A percentile compares a stretch with the other conserved stretches of the same genome.
Evolutionary conservation across 2,329 filamentous ascomycete genomes (phyloP).

Genomic region (Colletotrichum echinochloae): DNA sequence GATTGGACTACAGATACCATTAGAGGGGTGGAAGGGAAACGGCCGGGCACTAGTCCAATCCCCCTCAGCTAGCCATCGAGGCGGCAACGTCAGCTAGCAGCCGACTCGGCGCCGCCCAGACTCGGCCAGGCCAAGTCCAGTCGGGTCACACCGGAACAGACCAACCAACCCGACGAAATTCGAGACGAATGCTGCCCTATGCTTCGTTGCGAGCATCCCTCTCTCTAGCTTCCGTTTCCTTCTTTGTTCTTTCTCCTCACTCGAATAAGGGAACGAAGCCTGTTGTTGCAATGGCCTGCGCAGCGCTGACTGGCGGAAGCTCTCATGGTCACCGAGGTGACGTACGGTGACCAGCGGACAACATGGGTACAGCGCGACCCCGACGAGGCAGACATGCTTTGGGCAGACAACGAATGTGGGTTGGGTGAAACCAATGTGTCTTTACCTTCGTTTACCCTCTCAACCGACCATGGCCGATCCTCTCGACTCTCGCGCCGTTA

Average conservation of each 20-base stretch:
- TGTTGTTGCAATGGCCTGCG: background rate
- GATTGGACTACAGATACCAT: conserved; percentile 1
- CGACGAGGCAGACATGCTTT: background rate
- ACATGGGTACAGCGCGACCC: background rate
- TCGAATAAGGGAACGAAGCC: background rate
- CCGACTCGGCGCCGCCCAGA: conserved; percentile 7
- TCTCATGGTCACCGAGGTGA: background rate
- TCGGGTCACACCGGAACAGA: background rate
- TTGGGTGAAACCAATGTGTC: background rate
- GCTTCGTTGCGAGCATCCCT: background rate
- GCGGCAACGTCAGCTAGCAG: conserved; percentile 4
- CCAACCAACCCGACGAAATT: conserved; percentile 5
- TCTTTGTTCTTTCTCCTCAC: background rate
- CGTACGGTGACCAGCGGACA: background rate
- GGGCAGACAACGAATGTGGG: conserved; percentile 1
- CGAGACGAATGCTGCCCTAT: background rate
- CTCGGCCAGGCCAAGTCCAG: background rate
- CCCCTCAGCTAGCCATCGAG: background rate
- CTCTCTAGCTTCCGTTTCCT: background rate
- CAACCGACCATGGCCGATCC: no score
- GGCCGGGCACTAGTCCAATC: conserved; percentile 28
- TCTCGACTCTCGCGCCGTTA: background rate
- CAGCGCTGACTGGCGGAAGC: background rate
- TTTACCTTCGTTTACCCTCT: background rate
- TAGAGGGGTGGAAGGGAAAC: conserved; percentile 11